Base-by-base conservation (phyloP, 1,284 basidiomycete species). In the Sporisorium iseilematis-ciliati region DNA sequence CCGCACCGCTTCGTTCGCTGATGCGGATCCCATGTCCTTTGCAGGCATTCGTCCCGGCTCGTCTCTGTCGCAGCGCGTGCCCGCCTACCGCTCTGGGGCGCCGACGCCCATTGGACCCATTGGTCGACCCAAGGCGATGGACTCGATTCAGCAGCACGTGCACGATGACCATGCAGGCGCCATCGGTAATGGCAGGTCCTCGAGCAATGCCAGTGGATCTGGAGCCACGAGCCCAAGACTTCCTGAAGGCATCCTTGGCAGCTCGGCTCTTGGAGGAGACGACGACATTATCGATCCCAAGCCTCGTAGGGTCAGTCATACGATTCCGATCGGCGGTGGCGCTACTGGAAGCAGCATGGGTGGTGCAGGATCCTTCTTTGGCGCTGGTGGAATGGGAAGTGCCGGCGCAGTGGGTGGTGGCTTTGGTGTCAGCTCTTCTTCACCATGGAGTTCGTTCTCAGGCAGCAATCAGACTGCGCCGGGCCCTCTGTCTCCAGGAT, bases 251-350 rank as follows among this genome's bases (percentile, higher is more conserved):
- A 83, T 84, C 35, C 74, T 84, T 2, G 83, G 83, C 50, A 84
- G 83, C 61, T 79, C 82, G 7, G 83, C 83, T 29, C 76, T 84
- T 7, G 80, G 82, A 33, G 81, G 75, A n/a, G 83, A 84, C 46
- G 83, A 84, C 68, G 83, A 84, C 70, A 74, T 82, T 23, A 67
- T 84, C 31, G 79, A 82, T 60, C 83, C 83, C 31, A 72, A 75
- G 53, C 80, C 77, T 26, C 65, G 80, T 29, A 55, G 82, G n/a
- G 70, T 70, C 21, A 75, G 75, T 35, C 72, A 79, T 57, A 78
- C 80, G 6, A 69, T 76, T n/a, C 66, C 80, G 23, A 74, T 78
- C 43, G 66, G 66, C 11, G 61, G 72, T 26, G 68, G 68, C 20
- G 60, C 73, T 4, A 53, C 33, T 20, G 73, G 67, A 29, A 63